phyloP scores from a whole-genome alignment of 2,329 filamentous ascomycete genomes.

The Trichoderma oligosporum region DNA sequence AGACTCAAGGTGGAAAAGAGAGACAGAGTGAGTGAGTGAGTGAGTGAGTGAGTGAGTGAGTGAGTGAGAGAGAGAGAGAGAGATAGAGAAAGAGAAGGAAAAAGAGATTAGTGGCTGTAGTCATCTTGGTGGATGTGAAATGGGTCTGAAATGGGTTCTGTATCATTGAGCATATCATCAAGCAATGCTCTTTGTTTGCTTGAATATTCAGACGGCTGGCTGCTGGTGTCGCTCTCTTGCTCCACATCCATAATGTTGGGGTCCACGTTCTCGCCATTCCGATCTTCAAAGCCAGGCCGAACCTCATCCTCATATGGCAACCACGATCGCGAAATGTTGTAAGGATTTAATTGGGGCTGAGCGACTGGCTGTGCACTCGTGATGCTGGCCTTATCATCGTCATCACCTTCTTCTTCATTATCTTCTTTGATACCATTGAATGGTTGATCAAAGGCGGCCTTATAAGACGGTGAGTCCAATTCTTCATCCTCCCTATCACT shows the following conservation, averaged over 20 bases:
- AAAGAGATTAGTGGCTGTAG: not conserved
- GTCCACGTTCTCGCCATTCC: slow-evolving; percentile 52
- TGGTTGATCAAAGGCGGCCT: slow-evolving; percentile 36
- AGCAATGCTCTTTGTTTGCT: slow-evolving; percentile 47
- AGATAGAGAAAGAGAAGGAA: not conserved
- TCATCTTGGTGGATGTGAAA: slow-evolving; percentile 43
- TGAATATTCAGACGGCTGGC: slow-evolving; percentile 54
- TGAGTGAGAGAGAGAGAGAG: not conserved
- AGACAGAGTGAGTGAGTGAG: not conserved
- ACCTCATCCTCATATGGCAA: slow-evolving; percentile 51
- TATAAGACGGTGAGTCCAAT: slow-evolving; percentile 36
- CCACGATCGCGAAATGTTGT: slow-evolving; percentile 28
- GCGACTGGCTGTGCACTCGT: slow-evolving; percentile 27
- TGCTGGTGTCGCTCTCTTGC: slow-evolving; percentile 41
- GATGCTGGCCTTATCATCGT: slow-evolving; percentile 25
- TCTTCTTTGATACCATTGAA: slow-evolving; percentile 31
- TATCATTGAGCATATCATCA: slow-evolving; percentile 23
- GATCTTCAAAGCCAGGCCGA: slow-evolving; percentile 55
- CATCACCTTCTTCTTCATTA: slow-evolving; percentile 25
- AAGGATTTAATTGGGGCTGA: slow-evolving; percentile 24
- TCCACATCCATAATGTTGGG: slow-evolving; percentile 33
- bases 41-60: no score
- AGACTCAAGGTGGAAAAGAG: not conserved
- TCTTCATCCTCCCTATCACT: slow-evolving; percentile 34
- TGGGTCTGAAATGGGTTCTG: slow-evolving; percentile 23